Conservation (phyloP, 305 asterid genomes). For the Fraxinus albicans region DNA sequence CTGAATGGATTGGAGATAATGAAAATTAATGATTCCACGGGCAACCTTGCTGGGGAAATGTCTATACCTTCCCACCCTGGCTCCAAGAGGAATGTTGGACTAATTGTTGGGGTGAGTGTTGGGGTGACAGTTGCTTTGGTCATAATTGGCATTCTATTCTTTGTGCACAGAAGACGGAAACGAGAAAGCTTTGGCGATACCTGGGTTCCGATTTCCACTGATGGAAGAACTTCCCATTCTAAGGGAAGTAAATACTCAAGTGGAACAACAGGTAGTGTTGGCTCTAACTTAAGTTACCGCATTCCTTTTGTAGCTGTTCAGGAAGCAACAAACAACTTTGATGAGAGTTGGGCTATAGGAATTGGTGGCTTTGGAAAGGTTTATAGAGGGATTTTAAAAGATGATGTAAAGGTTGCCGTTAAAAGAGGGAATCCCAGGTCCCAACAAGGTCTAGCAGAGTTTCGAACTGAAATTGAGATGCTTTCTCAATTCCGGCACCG, state of each 20-base stretch:
- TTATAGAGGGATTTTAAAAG: constrained; percentile 48
- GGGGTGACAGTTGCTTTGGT: constrained; percentile 36
- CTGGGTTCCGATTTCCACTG: constrained; percentile 52
- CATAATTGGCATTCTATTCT: constrained; percentile 34
- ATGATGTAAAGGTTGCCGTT: constrained; percentile 56
- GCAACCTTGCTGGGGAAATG: constrained; percentile 39
- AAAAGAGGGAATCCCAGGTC: constrained; percentile 63
- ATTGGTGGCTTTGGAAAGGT: constrained; percentile 74
- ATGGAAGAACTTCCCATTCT: constrained; percentile 49
- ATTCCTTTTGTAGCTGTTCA: constrained; percentile 53
- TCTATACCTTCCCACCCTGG: constrained; percentile 27
- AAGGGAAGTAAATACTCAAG: constrained; percentile 58
- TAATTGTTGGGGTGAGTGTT: constrained; percentile 47
- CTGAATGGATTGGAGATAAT: constrained; percentile 63
- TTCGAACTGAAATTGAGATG: constrained; percentile 75
- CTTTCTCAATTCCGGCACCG: constrained; percentile 72
- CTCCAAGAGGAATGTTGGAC: constrained; percentile 37
- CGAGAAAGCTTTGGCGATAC: constrained; percentile 35
- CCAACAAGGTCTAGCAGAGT: constrained; percentile 65
- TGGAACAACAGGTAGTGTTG: constrained; percentile 43
- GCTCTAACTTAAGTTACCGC: constrained; percentile 59
- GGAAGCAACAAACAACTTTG: constrained; percentile 65
- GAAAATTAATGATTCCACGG: constrained; percentile 46
- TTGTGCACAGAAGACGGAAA: constrained; percentile 34
- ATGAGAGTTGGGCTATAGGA: constrained; percentile 56